Conservation (phyloP, 169 alveolate genomes). For the Fabrea salina region DNA sequence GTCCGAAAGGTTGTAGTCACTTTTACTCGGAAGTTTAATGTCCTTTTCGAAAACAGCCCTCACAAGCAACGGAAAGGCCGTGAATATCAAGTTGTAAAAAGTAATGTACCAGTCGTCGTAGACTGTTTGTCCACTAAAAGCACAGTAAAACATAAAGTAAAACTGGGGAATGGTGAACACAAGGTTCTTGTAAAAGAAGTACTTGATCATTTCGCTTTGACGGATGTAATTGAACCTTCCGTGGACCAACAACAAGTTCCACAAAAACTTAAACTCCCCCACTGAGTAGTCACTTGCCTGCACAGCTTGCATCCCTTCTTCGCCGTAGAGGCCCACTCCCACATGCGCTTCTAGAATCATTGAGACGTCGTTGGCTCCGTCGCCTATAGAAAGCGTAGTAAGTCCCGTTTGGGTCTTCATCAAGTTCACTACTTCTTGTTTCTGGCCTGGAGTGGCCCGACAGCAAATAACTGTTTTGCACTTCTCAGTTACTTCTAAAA, state of each 20-base stretch:
- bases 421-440: constrained; percentile 72
- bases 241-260: constrained; percentile 81
- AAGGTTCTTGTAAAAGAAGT: constrained; percentile 87
- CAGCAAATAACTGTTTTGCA: constrained; percentile 79
- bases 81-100: constrained; percentile 81
- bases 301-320: constrained; percentile 85
- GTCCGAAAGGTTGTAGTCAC: no score
- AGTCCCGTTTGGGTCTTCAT: constrained; percentile 55
- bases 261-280: constrained; percentile 80
- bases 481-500: constrained; percentile 27
- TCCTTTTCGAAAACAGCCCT: constrained; percentile 82
- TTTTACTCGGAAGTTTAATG: constrained; percentile 18
- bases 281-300: constrained; percentile 77
- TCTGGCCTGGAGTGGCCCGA: constrained; percentile 85
- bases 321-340: constrained; percentile 83
- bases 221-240: constrained; percentile 83
- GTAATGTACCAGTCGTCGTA: constrained; percentile 88
- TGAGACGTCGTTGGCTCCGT: constrained; percentile 90
- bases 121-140: constrained; percentile 83
- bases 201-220: constrained; percentile 80
- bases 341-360: constrained; percentile 87
- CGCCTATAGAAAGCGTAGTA: constrained; percentile 83
- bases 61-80: constrained; percentile 77
- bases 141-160: constrained; percentile 70
- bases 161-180: constrained; percentile 83